These are phyloP conservation scores for Botryotinia calthae DNA, from an alignment of 2,329 filamentous ascomycete species.

Conservation along the genomic window DNA sequence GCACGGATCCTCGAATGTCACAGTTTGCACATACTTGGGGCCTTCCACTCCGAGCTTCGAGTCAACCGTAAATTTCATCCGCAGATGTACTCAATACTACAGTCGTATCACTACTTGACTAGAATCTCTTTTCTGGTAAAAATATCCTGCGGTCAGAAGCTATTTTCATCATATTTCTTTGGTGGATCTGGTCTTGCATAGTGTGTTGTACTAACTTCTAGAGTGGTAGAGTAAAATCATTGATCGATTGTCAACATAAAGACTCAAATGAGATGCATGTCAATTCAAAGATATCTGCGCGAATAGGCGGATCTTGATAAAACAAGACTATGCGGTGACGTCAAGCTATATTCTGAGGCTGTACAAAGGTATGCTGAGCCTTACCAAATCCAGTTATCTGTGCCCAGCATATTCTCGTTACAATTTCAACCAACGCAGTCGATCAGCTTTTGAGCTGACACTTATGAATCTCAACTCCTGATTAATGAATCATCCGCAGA, in stretches of 20 bases:
- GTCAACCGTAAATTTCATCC: background rate
- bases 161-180: background rate
- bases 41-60: background rate
- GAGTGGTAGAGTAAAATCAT: background rate
- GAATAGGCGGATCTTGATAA: background rate
- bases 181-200: background rate
- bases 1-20: background rate
- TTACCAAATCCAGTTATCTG: no score
- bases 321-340: no score
- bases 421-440: no score
- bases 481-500: fast-evolving
- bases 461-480: no score
- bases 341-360: no score
- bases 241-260: background rate
- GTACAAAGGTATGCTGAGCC: no score
- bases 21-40: background rate
- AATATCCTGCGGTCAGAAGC: no score
- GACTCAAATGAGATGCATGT: background rate
- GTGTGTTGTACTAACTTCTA: background rate
- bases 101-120: background rate
- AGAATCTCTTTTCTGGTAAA: background rate
- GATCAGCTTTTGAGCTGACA: no score
- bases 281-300: background rate
- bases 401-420: no score
- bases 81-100: no score